Percentiles rank a stretch among this genome's conserved stretches.
These are phyloP conservation scores for Mrakia frigida DNA, from an alignment of 768 basidiomycete genomes.

Conservation along the genomic window DNA sequence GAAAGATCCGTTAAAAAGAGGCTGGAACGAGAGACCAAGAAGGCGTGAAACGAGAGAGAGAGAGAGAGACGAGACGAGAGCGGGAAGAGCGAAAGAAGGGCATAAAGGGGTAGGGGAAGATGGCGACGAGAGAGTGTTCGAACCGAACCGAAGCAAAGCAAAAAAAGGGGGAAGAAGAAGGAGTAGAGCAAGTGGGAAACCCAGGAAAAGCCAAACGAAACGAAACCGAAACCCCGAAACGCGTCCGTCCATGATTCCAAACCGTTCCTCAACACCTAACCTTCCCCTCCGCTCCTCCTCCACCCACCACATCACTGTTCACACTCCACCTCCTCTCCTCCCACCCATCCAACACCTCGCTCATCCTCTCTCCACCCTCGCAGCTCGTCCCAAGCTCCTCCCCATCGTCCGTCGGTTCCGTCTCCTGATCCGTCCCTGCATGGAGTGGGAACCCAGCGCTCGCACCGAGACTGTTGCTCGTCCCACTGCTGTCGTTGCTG, in stretches of 20 bases:
- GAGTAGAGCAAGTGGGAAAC: background rate
- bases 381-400: background rate
- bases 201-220: background rate
- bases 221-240: background rate
- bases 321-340: slow-evolving; percentile 14
- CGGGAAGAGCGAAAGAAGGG: no score
- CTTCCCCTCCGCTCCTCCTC: background rate
- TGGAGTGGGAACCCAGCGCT: background rate
- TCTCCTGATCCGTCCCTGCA: background rate
- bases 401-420: background rate
- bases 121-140: background rate
- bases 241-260: background rate
- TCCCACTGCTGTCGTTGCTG: no score
- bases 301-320: background rate
- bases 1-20: no score
- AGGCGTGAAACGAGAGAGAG: no score
- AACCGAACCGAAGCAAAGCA: no score
- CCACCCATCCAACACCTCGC: background rate
- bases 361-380: background rate
- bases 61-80: no score
- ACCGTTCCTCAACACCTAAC: background rate
- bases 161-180: background rate
- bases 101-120: background rate
- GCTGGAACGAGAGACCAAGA: no score
- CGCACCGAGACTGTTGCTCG: no score